Conservation (phyloP, 495 filamentous ascomycete genomes). For the Talaromyces ruber region DNA sequence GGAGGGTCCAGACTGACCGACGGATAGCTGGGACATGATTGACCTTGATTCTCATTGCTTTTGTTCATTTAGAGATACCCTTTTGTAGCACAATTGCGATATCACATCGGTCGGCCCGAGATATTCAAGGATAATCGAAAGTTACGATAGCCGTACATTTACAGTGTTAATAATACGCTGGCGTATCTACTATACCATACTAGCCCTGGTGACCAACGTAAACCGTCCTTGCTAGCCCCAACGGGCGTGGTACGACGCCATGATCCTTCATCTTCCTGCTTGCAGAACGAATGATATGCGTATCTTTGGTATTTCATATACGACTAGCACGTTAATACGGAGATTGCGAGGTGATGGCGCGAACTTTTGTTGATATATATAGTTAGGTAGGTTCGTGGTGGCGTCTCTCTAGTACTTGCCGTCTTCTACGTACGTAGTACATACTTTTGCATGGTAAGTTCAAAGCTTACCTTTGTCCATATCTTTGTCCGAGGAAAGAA, state of each 20-base stretch:
- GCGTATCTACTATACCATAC: neutral
- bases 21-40: neutral
- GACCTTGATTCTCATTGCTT: neutral
- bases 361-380: neutral
- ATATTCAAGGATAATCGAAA: neutral
- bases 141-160: neutral
- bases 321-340: neutral
- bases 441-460: neutral
- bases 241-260: neutral
- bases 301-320: neutral
- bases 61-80: slow-evolving; percentile 1
- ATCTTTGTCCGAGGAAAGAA: neutral
- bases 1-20: neutral
- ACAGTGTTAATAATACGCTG: neutral
- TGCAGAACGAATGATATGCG: neutral
- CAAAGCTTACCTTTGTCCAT: neutral
- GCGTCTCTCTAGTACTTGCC: neutral
- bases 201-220: neutral
- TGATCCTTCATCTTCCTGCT: neutral
- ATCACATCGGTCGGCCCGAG: neutral
- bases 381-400: neutral
- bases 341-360: neutral
- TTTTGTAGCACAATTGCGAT: neutral
- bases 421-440: no score
- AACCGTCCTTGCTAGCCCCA: neutral